Base-by-base conservation (phyloP, 2,329 filamentous ascomycete species). In the Colletotrichum limetticola region DNA sequence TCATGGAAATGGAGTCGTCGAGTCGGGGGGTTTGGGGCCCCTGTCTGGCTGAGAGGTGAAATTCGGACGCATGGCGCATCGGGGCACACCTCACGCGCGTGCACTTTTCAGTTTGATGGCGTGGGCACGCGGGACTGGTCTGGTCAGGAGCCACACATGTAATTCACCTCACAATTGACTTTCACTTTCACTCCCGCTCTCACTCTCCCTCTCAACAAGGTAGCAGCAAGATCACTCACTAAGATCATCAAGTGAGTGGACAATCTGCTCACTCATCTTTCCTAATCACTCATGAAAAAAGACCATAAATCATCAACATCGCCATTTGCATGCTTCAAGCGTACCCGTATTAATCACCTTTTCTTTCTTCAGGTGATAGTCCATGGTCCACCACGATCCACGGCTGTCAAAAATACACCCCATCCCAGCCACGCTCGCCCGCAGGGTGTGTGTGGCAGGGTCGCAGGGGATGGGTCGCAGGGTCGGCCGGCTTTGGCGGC, bases 401-500 rank as follows among this genome's bases (percentile, higher is more conserved):
- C 28, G 22, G 16, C 46, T 35, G n/a, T 35, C 28, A 37, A 53
- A 32, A 56, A 24, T 32, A 57, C 59, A 26, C 59, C 35, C n/a
- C 19, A 63, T 19, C 59, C 56, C 28, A 46, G 28, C 35, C 60
- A 53, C 66, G 28, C 30, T 32, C 26, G 49, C 37, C 22, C 26
- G n/a, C 58, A 63, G 4, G 32, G 60, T 62, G 60, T 24, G 60
- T 62, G 60, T 24, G 60, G 19, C 52, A 66, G 42, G 35, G 42
- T 14, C 52, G 19, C 52, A 66, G 56, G 49, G 65, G 28, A 24
- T 53, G 57, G 30, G 32, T 62, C 28, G 32, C 60, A 69, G 53
- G 60, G 60, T 26, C 49, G 35, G 3, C 68, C 68, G 68, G 68
- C 63, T 67, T 67, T 32, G 68, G 63, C 68, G 68, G 68, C 68